These are phyloP conservation scores for Zasmidium cellare DNA, from an alignment of 2,329 filamentous ascomycete genomes.

Conservation along the genomic window DNA sequence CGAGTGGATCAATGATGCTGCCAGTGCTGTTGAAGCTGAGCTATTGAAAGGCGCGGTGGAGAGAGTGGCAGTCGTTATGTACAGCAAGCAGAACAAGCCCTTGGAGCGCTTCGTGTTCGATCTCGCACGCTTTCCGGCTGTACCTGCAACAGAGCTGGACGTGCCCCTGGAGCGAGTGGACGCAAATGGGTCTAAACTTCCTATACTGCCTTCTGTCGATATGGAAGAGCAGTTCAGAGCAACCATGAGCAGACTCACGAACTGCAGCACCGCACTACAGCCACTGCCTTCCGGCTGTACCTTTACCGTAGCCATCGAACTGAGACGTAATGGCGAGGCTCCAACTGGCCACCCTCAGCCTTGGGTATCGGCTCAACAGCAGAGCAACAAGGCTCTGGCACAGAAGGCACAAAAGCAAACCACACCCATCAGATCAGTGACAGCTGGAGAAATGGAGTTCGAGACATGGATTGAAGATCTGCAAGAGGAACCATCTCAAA, in stretches of 20 bases:
- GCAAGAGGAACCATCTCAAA: slow-evolving; percentile 2
- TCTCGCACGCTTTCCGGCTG: slow-evolving; percentile 56
- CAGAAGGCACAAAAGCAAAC: slow-evolving; percentile 45
- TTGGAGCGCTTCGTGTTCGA: slow-evolving; percentile 64
- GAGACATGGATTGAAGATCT: slow-evolving; percentile 70
- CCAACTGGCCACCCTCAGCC: slow-evolving; percentile 53
- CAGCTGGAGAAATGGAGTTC: slow-evolving; percentile 65
- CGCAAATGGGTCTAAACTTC: slow-evolving; percentile 22
- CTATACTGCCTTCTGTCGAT: slow-evolving; percentile 45
- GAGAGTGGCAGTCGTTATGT: slow-evolving; percentile 58
- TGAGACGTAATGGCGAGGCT: slow-evolving; percentile 59
- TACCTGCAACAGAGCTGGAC: slow-evolving; percentile 49
- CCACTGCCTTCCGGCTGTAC: slow-evolving; percentile 65
- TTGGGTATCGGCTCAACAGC: slow-evolving; percentile 62
- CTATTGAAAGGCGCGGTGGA: slow-evolving; percentile 61
- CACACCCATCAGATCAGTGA: slow-evolving; percentile 62
- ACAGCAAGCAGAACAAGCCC: slow-evolving; percentile 52
- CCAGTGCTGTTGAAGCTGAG: slow-evolving; percentile 69
- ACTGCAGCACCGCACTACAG: slow-evolving; percentile 58
- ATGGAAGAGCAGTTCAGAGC: slow-evolving; percentile 73
- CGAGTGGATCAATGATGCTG: slow-evolving; percentile 79
- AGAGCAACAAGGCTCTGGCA: slow-evolving; percentile 12
- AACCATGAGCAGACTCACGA: slow-evolving; percentile 62
- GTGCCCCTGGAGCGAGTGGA: slow-evolving; percentile 50
- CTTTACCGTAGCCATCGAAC: slow-evolving; percentile 74